Conservation (phyloP, 805 yeast genomes). For the Yamadazyma sp. region DNA sequence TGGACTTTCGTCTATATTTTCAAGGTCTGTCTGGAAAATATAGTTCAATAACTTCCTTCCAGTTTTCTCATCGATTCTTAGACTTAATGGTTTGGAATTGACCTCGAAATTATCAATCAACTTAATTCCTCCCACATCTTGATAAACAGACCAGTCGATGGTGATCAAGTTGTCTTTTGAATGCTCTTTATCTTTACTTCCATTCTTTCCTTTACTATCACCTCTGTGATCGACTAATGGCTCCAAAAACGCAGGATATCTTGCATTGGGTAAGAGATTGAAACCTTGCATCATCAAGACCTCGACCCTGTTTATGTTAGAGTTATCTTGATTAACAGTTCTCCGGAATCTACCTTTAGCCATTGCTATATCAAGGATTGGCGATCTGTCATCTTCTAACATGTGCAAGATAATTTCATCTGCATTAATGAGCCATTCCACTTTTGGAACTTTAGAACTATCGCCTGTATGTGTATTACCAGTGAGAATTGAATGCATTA, state of each 20-base stretch:
- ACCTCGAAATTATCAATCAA: slow-evolving; percentile 38
- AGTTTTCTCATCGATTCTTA: slow-evolving; percentile 38
- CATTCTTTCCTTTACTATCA: neutral
- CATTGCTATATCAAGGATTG: slow-evolving; percentile 36
- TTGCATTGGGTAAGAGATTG: slow-evolving; percentile 29
- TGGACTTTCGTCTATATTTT: slow-evolving; percentile 21
- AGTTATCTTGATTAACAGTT: slow-evolving; percentile 36
- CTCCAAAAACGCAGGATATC: slow-evolving; percentile 31
- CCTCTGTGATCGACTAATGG: slow-evolving; percentile 18
- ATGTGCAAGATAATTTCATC: slow-evolving; percentile 39
- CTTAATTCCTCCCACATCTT: slow-evolving; percentile 41
- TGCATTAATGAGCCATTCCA: slow-evolving; percentile 36
- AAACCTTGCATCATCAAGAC: slow-evolving; percentile 37
- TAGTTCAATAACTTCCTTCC: slow-evolving; percentile 37
- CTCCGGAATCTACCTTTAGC: slow-evolving; percentile 33
- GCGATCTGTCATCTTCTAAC: slow-evolving; percentile 39
- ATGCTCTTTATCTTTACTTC: neutral
- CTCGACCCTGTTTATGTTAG: slow-evolving; percentile 35
- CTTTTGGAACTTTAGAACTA: slow-evolving; percentile 17
- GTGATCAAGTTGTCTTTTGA: slow-evolving; percentile 20
- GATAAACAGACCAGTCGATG: slow-evolving; percentile 41
- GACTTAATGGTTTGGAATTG: slow-evolving; percentile 33
- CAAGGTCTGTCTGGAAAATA: slow-evolving; percentile 29
- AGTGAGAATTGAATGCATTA: slow-evolving; percentile 34
- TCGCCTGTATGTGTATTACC: slow-evolving; percentile 26